phyloP scores from a whole-genome alignment of 2,329 filamentous ascomycete species.

The Apiospora saccharicola region DNA sequence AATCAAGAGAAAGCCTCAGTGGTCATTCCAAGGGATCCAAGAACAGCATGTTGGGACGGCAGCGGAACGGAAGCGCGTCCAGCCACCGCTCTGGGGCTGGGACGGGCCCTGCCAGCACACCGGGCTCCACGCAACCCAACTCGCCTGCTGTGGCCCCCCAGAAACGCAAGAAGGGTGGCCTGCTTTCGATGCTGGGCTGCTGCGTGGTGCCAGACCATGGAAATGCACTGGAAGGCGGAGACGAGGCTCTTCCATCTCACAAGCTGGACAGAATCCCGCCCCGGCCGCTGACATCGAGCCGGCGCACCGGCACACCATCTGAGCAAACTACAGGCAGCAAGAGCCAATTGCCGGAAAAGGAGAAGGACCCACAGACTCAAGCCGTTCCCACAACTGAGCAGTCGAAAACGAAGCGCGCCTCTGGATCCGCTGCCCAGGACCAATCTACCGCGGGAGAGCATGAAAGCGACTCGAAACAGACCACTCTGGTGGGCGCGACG shows the following conservation, averaged over 20 bases:
- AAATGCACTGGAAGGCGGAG: slow-evolving; percentile 59
- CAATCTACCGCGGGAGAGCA: slow-evolving; percentile 50
- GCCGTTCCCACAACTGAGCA: slow-evolving; percentile 39
- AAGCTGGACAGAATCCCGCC: slow-evolving; percentile 65
- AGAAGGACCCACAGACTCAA: slow-evolving; percentile 46
- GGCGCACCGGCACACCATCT: slow-evolving; percentile 59
- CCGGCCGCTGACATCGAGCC: slow-evolving; percentile 61
- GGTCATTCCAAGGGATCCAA: slow-evolving; percentile 71
- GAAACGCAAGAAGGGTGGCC: slow-evolving; percentile 61
- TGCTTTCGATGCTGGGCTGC: slow-evolving; percentile 70
- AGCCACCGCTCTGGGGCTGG: slow-evolving; percentile 67
- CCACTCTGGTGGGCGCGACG: slow-evolving; percentile 44
- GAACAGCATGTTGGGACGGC: slow-evolving; percentile 68
- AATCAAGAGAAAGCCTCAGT: slow-evolving; percentile 68
- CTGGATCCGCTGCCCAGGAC: slow-evolving; percentile 56
- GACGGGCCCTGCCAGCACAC: slow-evolving; percentile 59
- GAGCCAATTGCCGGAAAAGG: slow-evolving; percentile 58
- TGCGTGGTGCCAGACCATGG: slow-evolving; percentile 70
- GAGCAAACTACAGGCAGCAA: slow-evolving; percentile 55
- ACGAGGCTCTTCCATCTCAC: slow-evolving; percentile 60
- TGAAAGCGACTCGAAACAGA: slow-evolving; percentile 57
- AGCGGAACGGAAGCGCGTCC: slow-evolving; percentile 72
- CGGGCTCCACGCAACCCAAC: slow-evolving; percentile 58
- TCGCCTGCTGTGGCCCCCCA: slow-evolving; percentile 57
- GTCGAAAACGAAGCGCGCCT: slow-evolving; percentile 52